Evolutionary conservation across 352 stramenopile genomes (phyloP), one percentile per base, ranked within the genome.

Genomic region (Phytopythium vexans): DNA sequence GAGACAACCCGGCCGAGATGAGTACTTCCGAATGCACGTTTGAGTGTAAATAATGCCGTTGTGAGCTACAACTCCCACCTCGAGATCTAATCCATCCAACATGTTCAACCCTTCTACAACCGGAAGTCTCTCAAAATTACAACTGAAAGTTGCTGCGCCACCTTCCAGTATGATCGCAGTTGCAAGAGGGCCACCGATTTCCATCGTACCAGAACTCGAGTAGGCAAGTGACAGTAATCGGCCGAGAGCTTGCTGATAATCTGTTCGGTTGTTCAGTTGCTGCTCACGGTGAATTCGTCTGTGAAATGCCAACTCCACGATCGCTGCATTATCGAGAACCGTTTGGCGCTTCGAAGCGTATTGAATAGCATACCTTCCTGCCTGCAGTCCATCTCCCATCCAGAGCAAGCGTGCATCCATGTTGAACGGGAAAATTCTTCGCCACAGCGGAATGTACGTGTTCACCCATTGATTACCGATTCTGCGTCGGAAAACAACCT

Each of bases 381-480:
- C 62, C 16, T 65, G 53, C 9, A 70, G 44, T 16, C 42, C 49
- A 0, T 60, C 8, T 12, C 49, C 54, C 4, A 41, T 56, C 57
- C 56, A 62, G 1, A 62, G 40, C n/a, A 62, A n/a, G n/a, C 52
- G n/a, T 6, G 56, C 42, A 32, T 65, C 56, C 62, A 70, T 66
- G 45, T 70, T 70, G 56, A 71, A 71, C 16, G 66, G 63, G 1
- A 66, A 38, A 39, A 71, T 44, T 12, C 54, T 10, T 37, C 62
- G 33, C 62, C 58, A 71, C 3, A 61, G 8, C 8, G 38, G 39
- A 15, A 66, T 52, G 42, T 57, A 66, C 12, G 41, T 36, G 21
- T 71, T 71, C 6, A 71, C 34, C 54, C 52, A 71, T 39, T 71
- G 63, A 27, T 71, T 67, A 10, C 54, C 63, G 3, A 67, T 21